Base-by-base conservation (phyloP, 192 early-diverging fungal species). In the Linnemannia exigua region DNA sequence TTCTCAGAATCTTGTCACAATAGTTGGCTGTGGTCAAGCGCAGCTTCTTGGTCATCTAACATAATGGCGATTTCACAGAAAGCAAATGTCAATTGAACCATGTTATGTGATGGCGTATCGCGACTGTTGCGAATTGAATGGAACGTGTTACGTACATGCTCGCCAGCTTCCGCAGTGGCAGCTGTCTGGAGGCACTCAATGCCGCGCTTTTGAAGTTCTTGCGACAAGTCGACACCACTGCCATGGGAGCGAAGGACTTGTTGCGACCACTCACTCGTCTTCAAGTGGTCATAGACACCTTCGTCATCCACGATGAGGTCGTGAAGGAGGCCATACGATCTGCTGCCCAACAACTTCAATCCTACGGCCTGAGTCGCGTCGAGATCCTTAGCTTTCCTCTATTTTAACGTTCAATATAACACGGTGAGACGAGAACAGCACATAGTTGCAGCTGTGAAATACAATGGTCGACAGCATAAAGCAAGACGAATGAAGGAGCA, bases 1-100 rank as follows among this genome's bases (percentile, higher is more conserved):
- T 75, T 15, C 88, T 82, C 46, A 94, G 48, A 20, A 90, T 88
- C 3, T 80, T 77, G 70, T 94, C 91, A 51, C 93, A 94, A 70
- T 91, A 92, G 17, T 71, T 81, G 50, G 89, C 91, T 16, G 87
- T 79, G 0, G 79, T 79, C 67, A 88, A 80, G 58, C 84, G 84
- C 25, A 86, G 50, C 47, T 86, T 77, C 33, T 69, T 70, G 20
- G 58, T 47, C 38, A 83, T 89, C 82, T 87, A 70, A 51, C 25
- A 33, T 17, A 41, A 75, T 16, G 41, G 37, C 0, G 74, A 81
- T 33, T n/a, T n/a, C n/a, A n/a, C n/a, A n/a, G n/a, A n/a, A n/a
- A n/a, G n/a, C n/a, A n/a, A n/a, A n/a, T n/a, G n/a, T n/a, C n/a
- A n/a, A n/a, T n/a, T n/a, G n/a, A n/a, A n/a, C n/a, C n/a, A n/a